Percentiles rank a stretch among this genome's conserved stretches.
These are phyloP conservation scores for Oldenlandia corymbosa DNA, from an alignment of 257 asterid species.

Conservation along the genomic window DNA sequence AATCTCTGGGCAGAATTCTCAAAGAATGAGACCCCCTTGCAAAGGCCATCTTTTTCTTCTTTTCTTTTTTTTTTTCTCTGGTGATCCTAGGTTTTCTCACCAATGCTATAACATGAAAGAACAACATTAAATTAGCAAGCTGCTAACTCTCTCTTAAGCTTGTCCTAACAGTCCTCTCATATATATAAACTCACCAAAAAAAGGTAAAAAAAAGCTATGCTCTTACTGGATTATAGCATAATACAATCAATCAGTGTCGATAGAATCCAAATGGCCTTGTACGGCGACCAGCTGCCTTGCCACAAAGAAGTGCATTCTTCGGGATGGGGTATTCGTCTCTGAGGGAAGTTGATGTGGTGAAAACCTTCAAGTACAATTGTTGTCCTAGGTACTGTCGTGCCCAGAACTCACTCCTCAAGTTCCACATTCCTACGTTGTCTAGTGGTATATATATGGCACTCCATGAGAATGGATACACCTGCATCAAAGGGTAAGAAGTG, in stretches of 20 bases:
- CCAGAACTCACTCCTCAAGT: constrained; percentile 75
- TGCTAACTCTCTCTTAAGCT: not conserved
- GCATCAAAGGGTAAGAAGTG: constrained; percentile 15
- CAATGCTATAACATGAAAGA: constrained; percentile 7
- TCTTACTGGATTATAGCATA: not conserved
- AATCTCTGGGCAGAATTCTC: not conserved
- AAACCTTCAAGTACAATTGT: constrained; percentile 66
- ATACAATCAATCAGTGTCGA: not conserved
- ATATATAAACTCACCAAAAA: constrained; percentile 4
- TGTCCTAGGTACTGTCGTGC: constrained; percentile 86
- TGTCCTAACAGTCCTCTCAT: not conserved
- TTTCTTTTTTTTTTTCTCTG: not conserved
- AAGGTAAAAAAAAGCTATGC: not conserved
- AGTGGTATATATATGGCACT: constrained; percentile 58
- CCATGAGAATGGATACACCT: constrained; percentile 91
- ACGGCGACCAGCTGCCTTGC: constrained; percentile 64
- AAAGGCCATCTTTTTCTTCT: constrained; percentile 6
- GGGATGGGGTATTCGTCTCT: constrained; percentile 88
- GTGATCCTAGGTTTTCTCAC: constrained; percentile 2
- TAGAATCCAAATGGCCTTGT: constrained; percentile 60
- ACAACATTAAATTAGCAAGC: constrained; percentile 10
- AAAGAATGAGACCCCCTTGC: constrained; percentile 26
- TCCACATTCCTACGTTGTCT: constrained; percentile 94
- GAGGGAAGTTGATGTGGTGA: constrained; percentile 58
- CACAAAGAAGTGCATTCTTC: constrained; percentile 77